These are phyloP conservation scores for Sporisorium graminicola DNA, from an alignment of 1,284 basidiomycete genomes.

Conservation along the genomic window DNA sequence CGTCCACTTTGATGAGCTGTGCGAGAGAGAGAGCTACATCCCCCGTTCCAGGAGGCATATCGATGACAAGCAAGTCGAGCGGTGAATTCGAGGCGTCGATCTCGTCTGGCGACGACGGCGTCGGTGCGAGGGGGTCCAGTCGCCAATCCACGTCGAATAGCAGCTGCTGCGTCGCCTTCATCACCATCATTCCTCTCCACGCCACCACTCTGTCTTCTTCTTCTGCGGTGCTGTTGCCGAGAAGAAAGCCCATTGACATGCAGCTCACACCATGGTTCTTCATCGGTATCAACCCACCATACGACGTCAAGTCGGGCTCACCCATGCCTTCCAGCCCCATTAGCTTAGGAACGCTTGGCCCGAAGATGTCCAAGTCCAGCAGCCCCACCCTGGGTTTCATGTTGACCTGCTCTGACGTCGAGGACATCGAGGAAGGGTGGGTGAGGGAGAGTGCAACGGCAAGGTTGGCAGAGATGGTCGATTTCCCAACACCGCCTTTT, in stretches of 20 bases:
- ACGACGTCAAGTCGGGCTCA: conserved; percentile 81
- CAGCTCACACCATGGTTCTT: conserved; percentile 90
- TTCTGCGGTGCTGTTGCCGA: conserved; percentile 47
- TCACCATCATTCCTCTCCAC: conserved; percentile 98
- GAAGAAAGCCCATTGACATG: conserved; percentile 93
- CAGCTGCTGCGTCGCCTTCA: conserved; percentile 96
- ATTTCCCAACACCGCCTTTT: conserved; percentile 97
- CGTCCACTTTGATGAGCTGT: conserved; percentile 78
- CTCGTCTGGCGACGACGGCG: conserved; percentile 10
- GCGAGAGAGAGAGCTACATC: conserved; percentile 93
- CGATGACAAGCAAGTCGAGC: conserved; percentile 88
- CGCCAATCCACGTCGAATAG: conserved; percentile 97
- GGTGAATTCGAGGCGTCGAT: conserved; percentile 16
- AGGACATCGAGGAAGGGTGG: not conserved
- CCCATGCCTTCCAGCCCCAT: conserved; percentile 87
- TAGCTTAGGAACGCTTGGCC: conserved; percentile 92
- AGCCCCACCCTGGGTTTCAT: conserved; percentile 78
- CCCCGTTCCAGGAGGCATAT: conserved; percentile 97
- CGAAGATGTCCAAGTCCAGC: conserved; percentile 95
- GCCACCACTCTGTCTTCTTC: conserved; percentile 74
- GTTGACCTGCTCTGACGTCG: not conserved
- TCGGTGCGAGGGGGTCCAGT: conserved; percentile 24
- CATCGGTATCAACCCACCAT: conserved; percentile 80
- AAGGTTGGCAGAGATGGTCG: conserved; percentile 90
- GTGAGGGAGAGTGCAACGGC: conserved; percentile 76